These are phyloP conservation scores for Blastocystis sp. DNA, from an alignment of 352 stramenopile genomes.

Conservation along the genomic window DNA sequence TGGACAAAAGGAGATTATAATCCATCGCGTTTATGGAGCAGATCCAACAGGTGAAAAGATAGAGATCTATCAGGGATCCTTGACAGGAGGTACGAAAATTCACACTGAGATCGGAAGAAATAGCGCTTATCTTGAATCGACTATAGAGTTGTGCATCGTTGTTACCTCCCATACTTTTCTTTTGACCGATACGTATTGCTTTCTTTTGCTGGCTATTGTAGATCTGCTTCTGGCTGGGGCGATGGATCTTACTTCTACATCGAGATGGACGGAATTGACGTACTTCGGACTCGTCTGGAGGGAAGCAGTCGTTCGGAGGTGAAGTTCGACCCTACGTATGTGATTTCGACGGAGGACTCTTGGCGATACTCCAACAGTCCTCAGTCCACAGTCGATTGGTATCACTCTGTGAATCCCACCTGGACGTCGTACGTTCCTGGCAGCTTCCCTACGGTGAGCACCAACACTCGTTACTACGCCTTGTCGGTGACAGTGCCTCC, in stretches of 20 bases:
- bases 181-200: conserved; percentile 11
- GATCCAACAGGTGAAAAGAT: conserved; percentile 55
- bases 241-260: conserved; percentile 49
- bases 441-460: not conserved
- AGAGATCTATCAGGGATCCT: conserved; percentile 29
- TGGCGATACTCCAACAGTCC: conserved; percentile 2
- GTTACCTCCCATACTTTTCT: conserved; percentile 17
- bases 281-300: conserved; percentile 34
- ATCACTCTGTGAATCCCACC: not conserved
- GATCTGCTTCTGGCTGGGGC: conserved; percentile 17
- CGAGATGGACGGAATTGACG: conserved; percentile 35
- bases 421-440: conserved; percentile 7
- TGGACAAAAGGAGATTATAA: not conserved
- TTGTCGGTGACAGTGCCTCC: conserved; percentile 44
- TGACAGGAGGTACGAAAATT: not conserved
- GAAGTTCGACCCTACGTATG: conserved; percentile 18
- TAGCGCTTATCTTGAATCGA: conserved; percentile 22
- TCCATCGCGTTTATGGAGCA: conserved; percentile 51
- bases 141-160: conserved; percentile 39
- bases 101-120: conserved; percentile 38
- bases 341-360: not conserved
- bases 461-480: conserved; percentile 46
- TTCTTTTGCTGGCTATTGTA: not conserved
- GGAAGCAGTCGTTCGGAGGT: not conserved
- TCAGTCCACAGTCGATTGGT: conserved; percentile 16